These are phyloP conservation scores for Neonectria ditissima DNA, from an alignment of 2,329 filamentous ascomycete species.

Conservation along the genomic window DNA sequence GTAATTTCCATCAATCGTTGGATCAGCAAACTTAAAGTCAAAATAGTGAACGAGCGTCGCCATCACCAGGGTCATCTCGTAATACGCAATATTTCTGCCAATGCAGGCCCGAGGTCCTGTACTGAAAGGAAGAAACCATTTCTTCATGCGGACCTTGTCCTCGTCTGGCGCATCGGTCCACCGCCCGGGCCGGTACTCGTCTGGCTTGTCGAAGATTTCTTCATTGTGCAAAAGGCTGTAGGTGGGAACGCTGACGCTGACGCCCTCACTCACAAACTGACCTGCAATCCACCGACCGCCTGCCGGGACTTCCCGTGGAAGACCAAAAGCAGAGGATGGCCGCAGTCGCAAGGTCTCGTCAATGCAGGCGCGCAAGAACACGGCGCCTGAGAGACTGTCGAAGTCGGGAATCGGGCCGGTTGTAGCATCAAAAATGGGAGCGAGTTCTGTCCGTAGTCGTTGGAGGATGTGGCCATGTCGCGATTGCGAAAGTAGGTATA, in stretches of 20 bases:
- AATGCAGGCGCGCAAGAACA: not conserved
- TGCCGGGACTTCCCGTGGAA: not conserved
- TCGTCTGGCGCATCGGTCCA: not conserved
- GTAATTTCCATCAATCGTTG: too few relatives aligned
- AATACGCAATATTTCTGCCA: not conserved
- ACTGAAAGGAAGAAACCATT: not conserved
- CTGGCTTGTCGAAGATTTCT: not conserved
- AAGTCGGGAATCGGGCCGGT: too few relatives aligned
- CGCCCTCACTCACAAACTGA: not conserved
- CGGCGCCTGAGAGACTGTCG: too few relatives aligned
- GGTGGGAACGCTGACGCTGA: not conserved
- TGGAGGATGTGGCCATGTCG: not conserved
- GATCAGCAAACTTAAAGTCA: not conserved
- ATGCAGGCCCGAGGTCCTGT: not conserved
- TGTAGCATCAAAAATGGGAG: too few relatives aligned
- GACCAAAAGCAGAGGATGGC: not conserved
- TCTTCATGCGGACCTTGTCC: not conserved
- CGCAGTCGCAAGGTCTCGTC: not conserved
- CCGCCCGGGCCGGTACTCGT: not conserved
- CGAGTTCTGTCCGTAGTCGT: not conserved
- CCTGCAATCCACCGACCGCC: not conserved
- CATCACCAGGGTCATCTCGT: not conserved
- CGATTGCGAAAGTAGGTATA: not conserved
- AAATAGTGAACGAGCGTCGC: not conserved
- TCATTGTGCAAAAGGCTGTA: not conserved